Base-by-base conservation (phyloP, 2,329 filamentous ascomycete species). In the Blastomyces parvus region DNA sequence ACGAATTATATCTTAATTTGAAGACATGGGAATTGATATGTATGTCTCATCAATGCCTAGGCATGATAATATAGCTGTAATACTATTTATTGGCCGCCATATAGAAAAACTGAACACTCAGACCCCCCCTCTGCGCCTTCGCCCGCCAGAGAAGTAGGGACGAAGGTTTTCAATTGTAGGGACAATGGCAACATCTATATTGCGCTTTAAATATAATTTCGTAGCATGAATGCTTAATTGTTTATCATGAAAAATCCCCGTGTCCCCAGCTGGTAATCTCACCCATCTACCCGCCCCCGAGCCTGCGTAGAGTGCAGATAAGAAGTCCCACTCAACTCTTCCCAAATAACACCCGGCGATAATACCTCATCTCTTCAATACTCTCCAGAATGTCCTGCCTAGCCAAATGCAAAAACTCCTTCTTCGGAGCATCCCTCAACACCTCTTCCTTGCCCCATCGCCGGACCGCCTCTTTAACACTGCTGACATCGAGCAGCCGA, bases 331-430 rank as follows among this genome's bases (percentile, higher is more conserved):
- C 19, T 59, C 57, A 59, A 19, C 46, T 44, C 44, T 52, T 42
- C 67, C 67, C 71, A 74, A 95, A 95, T 62, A 96, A 83, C 22
- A 78, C 79, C 64, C 87, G 80, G 70, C 84, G 85, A 76, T 96
- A 97, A 73, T 89, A 97, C 70, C 80, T 85, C 62, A 93, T 93
- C 79, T 99, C 94, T 63, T 84, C 87, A 66, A 99, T 97, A 76
- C 93, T 97, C 79, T 99, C 94, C 65, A 97, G 76, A 64, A 99
- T 96, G 75, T 99, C 94, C 62, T 90, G 86, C 69, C 84, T 86
- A 0, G 94, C 94, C 75, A 93, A 85, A 78, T 99, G 94, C 60
- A 86, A 79, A 46, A 84, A 85, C 72, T 83, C 84, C 80, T 97
- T 97, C 66, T 72, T 76, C 14, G 93, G 92, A 36, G 84, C 86